A percentile compares a stretch with the other conserved stretches of the same genome.
phyloP scores from a whole-genome alignment of 2,329 filamentous ascomycete genomes.

The Nemania sp. region DNA sequence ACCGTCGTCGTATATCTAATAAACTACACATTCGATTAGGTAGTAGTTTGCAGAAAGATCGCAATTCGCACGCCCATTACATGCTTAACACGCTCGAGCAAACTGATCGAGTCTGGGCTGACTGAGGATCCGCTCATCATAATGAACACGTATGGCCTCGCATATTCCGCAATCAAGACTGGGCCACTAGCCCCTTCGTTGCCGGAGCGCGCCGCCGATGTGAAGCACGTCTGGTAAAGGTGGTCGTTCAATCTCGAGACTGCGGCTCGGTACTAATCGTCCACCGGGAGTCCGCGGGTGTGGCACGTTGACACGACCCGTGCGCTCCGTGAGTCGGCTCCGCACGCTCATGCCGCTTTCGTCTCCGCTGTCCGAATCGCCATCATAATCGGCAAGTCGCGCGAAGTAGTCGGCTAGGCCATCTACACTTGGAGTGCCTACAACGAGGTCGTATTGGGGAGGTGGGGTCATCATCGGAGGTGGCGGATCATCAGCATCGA shows the following conservation, averaged over 20 bases:
- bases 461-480: conserved; percentile 79
- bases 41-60: not conserved
- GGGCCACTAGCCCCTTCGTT: conserved; percentile 45
- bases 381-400: conserved; percentile 78
- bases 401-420: conserved; percentile 88
- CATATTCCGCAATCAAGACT: conserved; percentile 29
- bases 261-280: conserved; percentile 65
- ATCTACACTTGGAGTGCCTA: conserved; percentile 76
- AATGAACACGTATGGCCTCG: not conserved
- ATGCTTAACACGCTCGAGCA: not conserved
- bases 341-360: conserved; percentile 46
- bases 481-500: conserved; percentile 83
- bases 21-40: not conserved
- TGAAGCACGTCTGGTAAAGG: conserved; percentile 46
- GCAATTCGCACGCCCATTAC: not conserved
- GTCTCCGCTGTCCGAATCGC: conserved; percentile 54
- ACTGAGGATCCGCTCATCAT: not conserved
- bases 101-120: not conserved
- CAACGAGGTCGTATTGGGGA: conserved; percentile 83
- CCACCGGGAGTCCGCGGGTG: conserved; percentile 68
- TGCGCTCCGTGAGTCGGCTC: conserved; percentile 61
- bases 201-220: conserved; percentile 47
- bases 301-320: conserved; percentile 68
- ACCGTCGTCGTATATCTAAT: not conserved
- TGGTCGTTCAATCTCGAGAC: conserved; percentile 66